Evolutionary conservation across 1,284 basidiomycete genomes (phyloP).

Genomic region (Xerocomus amazonicus): DNA sequence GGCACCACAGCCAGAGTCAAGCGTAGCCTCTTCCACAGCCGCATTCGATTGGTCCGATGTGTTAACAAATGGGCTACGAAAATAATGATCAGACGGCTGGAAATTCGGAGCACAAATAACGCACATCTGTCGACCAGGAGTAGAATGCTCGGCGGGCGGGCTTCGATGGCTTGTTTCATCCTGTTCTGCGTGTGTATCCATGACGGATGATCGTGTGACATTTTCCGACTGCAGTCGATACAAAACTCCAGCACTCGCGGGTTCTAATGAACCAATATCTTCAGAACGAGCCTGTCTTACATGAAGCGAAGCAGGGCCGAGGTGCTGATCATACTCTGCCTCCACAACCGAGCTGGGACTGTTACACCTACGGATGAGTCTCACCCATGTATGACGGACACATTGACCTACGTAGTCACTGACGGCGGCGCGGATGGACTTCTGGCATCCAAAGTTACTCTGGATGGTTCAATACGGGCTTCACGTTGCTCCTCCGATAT

Average conservation of each 20-base stretch:
- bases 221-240: background rate
- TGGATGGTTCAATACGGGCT: background rate
- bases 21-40: background rate
- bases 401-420: conserved; percentile 2
- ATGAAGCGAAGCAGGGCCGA: background rate
- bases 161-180: background rate
- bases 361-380: background rate
- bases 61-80: no score
- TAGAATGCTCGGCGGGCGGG: background rate
- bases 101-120: background rate
- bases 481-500: background rate
- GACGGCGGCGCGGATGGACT: background rate
- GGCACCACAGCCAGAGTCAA: background rate
- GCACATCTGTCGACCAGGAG: background rate
- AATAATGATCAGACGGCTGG: background rate
- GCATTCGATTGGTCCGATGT: background rate
- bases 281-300: background rate
- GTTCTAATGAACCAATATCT: background rate
- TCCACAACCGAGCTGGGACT: background rate
- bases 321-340: background rate
- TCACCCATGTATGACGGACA: background rate
- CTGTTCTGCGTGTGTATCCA: background rate
- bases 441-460: background rate
- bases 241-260: background rate
- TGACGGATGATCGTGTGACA: background rate